These are phyloP conservation scores for Zygoascus hellenicus DNA, from an alignment of 1,139 yeast genomes.

Conservation along the genomic window DNA sequence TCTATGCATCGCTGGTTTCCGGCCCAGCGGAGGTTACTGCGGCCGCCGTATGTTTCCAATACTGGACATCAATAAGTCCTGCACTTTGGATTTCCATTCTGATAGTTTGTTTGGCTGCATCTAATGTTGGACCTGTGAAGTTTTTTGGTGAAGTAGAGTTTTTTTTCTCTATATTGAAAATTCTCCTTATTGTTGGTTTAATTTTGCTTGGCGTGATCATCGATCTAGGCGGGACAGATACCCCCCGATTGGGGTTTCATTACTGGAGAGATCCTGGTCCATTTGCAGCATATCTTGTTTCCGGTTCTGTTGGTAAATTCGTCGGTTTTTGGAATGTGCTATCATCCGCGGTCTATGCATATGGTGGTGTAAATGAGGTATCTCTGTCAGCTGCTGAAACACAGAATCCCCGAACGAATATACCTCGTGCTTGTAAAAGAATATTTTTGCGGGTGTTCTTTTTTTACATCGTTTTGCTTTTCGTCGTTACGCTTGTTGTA, in stretches of 20 bases:
- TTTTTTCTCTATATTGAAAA: slow-evolving; percentile 30
- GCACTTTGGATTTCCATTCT: slow-evolving; percentile 35
- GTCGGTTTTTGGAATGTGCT: slow-evolving; percentile 42
- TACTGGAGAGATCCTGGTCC: slow-evolving; percentile 85
- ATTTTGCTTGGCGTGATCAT: slow-evolving; percentile 32
- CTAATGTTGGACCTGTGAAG: slow-evolving; percentile 34
- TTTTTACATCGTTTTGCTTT: slow-evolving; percentile 64
- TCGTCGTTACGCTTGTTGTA: slow-evolving; percentile 69
- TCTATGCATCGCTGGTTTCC: slow-evolving; percentile 37
- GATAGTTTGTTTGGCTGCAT: slow-evolving; percentile 28
- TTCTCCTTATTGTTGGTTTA: slow-evolving; percentile 19
- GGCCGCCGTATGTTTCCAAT: slow-evolving; percentile 34
- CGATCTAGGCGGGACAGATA: slow-evolving; percentile 27
- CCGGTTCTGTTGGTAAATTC: slow-evolving; percentile 37
- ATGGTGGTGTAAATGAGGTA: slow-evolving; percentile 61
- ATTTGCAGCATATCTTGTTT: slow-evolving; percentile 45
- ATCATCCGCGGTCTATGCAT: slow-evolving; percentile 44
- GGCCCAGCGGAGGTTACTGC: slow-evolving; percentile 44
- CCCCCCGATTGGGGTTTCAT: slow-evolving; percentile 55
- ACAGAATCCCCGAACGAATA: slow-evolving; percentile 65
- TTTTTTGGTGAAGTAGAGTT: slow-evolving; percentile 36
- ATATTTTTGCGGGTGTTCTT: slow-evolving; percentile 66
- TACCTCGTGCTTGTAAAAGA: slow-evolving; percentile 71
- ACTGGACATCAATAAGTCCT: slow-evolving; percentile 29
- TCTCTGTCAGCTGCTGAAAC: slow-evolving; percentile 83